Evolutionary conservation across 1,284 basidiomycete genomes (phyloP).

Genomic region (Ganoderma boninense): DNA sequence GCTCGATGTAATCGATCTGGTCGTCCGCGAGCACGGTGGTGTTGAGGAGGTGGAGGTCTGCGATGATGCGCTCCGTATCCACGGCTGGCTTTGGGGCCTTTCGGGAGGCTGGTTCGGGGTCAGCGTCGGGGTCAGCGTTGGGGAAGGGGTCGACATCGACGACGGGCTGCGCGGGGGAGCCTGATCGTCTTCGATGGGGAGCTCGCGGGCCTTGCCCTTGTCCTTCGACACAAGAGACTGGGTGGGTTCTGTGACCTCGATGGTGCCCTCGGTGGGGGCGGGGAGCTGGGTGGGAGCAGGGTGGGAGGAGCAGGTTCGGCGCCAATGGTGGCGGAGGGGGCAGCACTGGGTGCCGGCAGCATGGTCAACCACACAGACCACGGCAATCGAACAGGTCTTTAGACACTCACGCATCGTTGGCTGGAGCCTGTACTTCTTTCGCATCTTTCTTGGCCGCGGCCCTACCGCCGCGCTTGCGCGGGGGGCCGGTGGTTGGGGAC

Average conservation of each 20-base stretch:
- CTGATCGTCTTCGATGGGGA: background rate
- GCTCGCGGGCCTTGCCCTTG: background rate
- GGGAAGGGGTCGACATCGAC: background rate
- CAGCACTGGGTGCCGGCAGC: background rate
- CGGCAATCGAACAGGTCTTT: background rate
- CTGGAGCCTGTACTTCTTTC: background rate
- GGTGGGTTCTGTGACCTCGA: background rate
- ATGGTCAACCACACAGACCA: background rate
- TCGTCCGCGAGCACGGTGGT: background rate
- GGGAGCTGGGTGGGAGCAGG: too few relatives aligned
- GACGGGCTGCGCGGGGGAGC: background rate
- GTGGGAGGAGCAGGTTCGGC: background rate
- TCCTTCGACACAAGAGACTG: background rate
- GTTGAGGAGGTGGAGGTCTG: background rate
- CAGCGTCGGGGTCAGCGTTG: background rate
- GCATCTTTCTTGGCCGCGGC: slow-evolving; percentile 1
- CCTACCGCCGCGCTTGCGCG: slow-evolving; percentile 19
- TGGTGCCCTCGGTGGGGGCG: slow-evolving; percentile 8
- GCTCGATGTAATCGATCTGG: background rate
- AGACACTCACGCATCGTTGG: background rate
- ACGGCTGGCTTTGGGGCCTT: background rate
- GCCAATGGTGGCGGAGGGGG: background rate
- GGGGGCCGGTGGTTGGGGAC: slow-evolving; percentile 8
- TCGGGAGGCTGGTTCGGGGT: background rate
- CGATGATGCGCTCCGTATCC: slow-evolving; percentile 4